Evolutionary conservation across 2,329 filamentous ascomycete species (phyloP).

Genomic region (Chrysosphaeria jannelii): DNA sequence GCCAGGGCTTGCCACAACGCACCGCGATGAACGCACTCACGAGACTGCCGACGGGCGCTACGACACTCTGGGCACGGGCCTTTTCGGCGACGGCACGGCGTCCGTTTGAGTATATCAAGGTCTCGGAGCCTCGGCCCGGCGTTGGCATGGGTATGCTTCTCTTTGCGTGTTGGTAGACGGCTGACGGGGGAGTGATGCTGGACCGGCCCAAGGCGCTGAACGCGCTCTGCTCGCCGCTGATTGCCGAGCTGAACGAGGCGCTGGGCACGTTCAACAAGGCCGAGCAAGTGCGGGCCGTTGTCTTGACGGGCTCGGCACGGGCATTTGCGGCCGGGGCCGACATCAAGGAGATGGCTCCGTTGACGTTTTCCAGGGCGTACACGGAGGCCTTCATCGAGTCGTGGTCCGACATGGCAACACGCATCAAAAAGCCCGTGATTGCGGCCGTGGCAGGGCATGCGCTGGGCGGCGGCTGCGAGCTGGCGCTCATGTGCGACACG

Average conservation of each 20-base stretch:
- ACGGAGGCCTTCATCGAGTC: constrained; percentile 76
- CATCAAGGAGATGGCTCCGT: constrained; percentile 94
- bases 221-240: constrained; percentile 71
- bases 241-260: constrained; percentile 62
- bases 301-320: constrained; percentile 68
- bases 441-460: constrained; percentile 86
- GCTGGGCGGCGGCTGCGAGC: constrained; percentile 79
- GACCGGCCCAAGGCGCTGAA: constrained; percentile 91
- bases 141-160: constrained; percentile 51
- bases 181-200: constrained; percentile 68
- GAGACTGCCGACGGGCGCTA: constrained; percentile 27
- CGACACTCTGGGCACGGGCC: constrained; percentile 24
- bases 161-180: not conserved
- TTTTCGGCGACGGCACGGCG: constrained; percentile 16
- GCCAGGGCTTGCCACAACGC: not conserved
- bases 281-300: constrained; percentile 38
- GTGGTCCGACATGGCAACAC: constrained; percentile 64
- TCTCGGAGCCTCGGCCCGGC: constrained; percentile 59
- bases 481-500: constrained; percentile 93
- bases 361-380: constrained; percentile 73
- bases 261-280: constrained; percentile 40
- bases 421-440: constrained; percentile 79
- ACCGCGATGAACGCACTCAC: constrained; percentile 21
- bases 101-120: constrained; percentile 53
- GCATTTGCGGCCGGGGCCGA: constrained; percentile 91